Evolutionary conservation across 164 flowering plant genomes (phyloP).

Genomic region (Santalum album): DNA sequence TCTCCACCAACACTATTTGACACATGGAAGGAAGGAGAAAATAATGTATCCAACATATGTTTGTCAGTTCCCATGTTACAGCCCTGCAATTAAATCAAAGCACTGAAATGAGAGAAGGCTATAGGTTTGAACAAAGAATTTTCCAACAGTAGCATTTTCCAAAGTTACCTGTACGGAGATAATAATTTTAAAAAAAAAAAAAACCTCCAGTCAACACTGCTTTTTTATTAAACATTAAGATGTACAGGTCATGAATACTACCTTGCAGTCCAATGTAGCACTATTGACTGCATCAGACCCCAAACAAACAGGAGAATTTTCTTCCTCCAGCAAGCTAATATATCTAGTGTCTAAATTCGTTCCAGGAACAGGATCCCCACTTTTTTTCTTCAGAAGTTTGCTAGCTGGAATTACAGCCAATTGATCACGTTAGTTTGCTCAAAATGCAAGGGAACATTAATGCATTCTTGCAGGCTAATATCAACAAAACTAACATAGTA

Average conservation of each 20-base stretch:
- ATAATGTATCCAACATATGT: slow-evolving; percentile 42
- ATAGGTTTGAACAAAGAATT: not conserved
- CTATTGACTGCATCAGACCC: slow-evolving; percentile 18
- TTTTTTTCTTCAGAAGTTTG: slow-evolving; percentile 27
- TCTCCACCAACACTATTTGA: slow-evolving; percentile 41
- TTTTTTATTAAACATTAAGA: too few species aligned
- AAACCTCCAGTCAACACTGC: too few species aligned
- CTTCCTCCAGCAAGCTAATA: slow-evolving; percentile 23
- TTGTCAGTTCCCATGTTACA: slow-evolving; percentile 22
- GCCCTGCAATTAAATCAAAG: slow-evolving; percentile 28
- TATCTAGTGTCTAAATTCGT: slow-evolving; percentile 20
- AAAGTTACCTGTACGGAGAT: too few species aligned
- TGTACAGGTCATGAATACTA: slow-evolving; percentile 6
- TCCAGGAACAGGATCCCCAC: slow-evolving; percentile 20
- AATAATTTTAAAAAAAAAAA: too few species aligned
- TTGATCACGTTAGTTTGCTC: not conserved
- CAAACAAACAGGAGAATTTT: slow-evolving; percentile 23
- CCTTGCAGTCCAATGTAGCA: slow-evolving; percentile 37
- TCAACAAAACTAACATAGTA: not conserved
- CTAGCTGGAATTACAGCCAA: slow-evolving; percentile 26
- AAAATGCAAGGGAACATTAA: not conserved
- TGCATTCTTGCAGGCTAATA: not conserved
- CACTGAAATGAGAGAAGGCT: not conserved
- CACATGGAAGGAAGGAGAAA: slow-evolving; percentile 80
- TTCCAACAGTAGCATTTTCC: too few species aligned